Evolutionary conservation across 768 basidiomycete genomes (phyloP).

Genomic region (Pisolithus orientalis): DNA sequence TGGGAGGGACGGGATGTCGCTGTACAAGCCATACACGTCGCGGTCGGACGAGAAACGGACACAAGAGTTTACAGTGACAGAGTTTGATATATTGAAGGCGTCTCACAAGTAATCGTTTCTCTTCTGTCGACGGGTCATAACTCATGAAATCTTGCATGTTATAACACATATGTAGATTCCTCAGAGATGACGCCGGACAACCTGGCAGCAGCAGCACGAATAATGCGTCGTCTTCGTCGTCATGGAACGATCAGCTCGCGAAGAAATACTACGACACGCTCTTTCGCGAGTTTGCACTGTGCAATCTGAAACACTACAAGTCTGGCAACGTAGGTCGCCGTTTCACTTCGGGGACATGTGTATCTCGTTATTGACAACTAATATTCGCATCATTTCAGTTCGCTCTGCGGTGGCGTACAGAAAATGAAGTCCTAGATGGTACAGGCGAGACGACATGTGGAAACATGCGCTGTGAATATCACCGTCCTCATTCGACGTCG

Average conservation of each 20-base stretch:
- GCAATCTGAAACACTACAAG: slow-evolving; percentile 95
- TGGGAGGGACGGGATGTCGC: slow-evolving; percentile 1
- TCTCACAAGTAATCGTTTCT: slow-evolving; percentile 52
- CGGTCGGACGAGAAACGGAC: background rate
- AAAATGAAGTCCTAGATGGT: slow-evolving; percentile 80
- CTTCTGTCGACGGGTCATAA: background rate
- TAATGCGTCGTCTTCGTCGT: slow-evolving; percentile 16
- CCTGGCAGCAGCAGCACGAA: background rate
- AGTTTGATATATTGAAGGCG: slow-evolving; percentile 72
- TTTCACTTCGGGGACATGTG: background rate
- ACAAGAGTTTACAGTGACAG: slow-evolving; percentile 26
- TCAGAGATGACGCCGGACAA: slow-evolving; percentile 46
- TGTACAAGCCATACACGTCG: slow-evolving; percentile 12
- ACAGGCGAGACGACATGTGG: slow-evolving; percentile 86
- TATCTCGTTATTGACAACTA: background rate
- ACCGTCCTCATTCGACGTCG: slow-evolving; percentile 33
- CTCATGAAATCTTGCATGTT: background rate
- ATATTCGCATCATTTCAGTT: slow-evolving; percentile 41
- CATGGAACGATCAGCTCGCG: slow-evolving; percentile 86
- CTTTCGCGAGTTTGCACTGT: slow-evolving; percentile 88
- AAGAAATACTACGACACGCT: slow-evolving; percentile 83
- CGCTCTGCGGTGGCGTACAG: slow-evolving; percentile 90
- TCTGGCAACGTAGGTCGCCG: slow-evolving; percentile 63
- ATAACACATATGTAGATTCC: slow-evolving; percentile 46
- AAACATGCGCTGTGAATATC: slow-evolving; percentile 76